Evolutionary conservation across 129 eudicot species (phyloP).

Genomic region (Flaveria linearis): DNA sequence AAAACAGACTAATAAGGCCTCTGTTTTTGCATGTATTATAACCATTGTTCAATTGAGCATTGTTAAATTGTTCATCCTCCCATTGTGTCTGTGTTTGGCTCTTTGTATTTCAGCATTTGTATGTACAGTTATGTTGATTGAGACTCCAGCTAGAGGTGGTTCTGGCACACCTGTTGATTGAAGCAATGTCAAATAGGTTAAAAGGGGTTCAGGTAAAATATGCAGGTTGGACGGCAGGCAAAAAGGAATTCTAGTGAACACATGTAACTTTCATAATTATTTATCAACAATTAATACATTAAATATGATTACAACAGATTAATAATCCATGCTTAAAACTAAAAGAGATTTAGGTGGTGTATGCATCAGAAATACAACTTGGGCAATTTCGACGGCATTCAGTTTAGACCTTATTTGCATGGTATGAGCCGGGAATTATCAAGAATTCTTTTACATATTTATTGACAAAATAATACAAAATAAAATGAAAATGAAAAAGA

Average conservation of each 20-base stretch:
- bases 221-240: background rate
- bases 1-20: conserved; percentile 21
- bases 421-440: background rate
- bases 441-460: background rate
- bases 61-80: conserved; percentile 11
- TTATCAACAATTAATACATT: background rate
- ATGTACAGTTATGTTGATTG: conserved; percentile 28
- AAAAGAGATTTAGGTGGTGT: background rate
- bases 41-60: conserved; percentile 3
- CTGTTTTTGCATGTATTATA: conserved; percentile 23
- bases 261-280: background rate
- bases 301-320: background rate
- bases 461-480: background rate
- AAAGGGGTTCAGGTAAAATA: background rate
- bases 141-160: conserved; percentile 11
- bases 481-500: background rate
- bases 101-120: conserved; percentile 24
- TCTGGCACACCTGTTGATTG: conserved; percentile 22
- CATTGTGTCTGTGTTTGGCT: conserved; percentile 13
- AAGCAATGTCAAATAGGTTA: background rate
- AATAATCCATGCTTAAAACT: background rate
- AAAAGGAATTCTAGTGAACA: background rate
- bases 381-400: background rate
- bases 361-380: background rate
- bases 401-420: background rate